Percentiles rank a stretch among this genome's conserved stretches.
Evolutionary conservation across 495 filamentous ascomycete genomes (phyloP).

Genomic region (Usnea hakonensis): DNA sequence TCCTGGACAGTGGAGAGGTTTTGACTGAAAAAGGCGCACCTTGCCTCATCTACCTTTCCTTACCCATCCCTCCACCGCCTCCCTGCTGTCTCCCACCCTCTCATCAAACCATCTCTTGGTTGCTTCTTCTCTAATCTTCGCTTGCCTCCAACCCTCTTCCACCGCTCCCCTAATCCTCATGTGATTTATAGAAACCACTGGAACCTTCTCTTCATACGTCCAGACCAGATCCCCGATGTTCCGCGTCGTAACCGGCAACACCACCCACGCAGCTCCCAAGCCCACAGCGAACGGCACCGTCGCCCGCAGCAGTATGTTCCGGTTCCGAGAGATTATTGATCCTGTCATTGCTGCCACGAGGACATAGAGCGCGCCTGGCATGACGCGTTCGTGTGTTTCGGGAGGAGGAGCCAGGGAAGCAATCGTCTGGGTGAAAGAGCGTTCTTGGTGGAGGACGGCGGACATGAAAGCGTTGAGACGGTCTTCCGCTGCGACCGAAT

Average conservation of each 20-base stretch:
- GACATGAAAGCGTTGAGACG: conserved; percentile 69
- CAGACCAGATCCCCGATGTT: conserved; percentile 80
- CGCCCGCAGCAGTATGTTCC: conserved; percentile 69
- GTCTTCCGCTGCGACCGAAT: conserved; percentile 65
- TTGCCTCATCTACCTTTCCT: conserved; percentile 64
- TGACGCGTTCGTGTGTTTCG: conserved; percentile 71
- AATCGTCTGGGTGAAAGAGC: conserved; percentile 67
- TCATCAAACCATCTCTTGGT: conserved; percentile 67
- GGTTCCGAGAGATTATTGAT: conserved; percentile 77
- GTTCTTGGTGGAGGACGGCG: conserved; percentile 67
- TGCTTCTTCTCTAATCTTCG: conserved; percentile 61
- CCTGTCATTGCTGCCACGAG: conserved; percentile 89
- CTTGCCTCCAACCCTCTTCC: conserved; percentile 59
- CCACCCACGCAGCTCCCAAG: conserved; percentile 62
- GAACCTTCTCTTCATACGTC: conserved; percentile 82
- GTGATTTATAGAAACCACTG: conserved; percentile 72
- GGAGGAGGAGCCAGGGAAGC: conserved; percentile 77
- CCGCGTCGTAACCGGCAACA: conserved; percentile 69
- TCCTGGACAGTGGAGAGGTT: neutral
- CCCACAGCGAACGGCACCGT: conserved; percentile 64
- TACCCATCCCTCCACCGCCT: conserved; percentile 77
- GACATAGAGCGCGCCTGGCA: conserved; percentile 83
- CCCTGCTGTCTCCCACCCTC: conserved; percentile 61
- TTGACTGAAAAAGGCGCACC: neutral
- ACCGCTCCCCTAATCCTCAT: conserved; percentile 55